Percentiles rank a stretch among this genome's conserved stretches.
phyloP scores from a whole-genome alignment of 257 asterid genomes.

The Buddleja alternifolia region DNA sequence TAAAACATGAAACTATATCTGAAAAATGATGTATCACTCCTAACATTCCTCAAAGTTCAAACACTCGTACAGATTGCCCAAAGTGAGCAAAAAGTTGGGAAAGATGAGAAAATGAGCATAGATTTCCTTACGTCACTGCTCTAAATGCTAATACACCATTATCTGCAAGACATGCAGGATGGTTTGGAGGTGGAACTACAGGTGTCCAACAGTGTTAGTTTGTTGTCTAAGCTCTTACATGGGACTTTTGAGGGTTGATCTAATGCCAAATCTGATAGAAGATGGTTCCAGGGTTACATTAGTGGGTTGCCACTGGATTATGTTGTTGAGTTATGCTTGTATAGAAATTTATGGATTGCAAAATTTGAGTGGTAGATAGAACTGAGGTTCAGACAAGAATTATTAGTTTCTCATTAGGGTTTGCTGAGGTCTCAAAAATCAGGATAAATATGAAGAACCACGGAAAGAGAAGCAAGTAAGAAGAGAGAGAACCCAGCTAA shows the following conservation, averaged over 20 bases:
- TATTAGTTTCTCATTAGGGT: neutral
- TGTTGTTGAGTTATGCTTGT: neutral
- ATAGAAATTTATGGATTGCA: neutral
- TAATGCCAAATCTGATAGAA: neutral
- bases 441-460: neutral
- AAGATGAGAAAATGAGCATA: too few relatives aligned
- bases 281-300: neutral
- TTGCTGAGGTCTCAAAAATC: neutral
- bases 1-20: too few relatives aligned
- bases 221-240: too few relatives aligned
- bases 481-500: neutral
- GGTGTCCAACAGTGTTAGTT: conserved; percentile 1
- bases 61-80: too few relatives aligned
- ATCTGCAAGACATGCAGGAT: too few relatives aligned
- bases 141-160: too few relatives aligned
- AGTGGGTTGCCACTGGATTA: neutral
- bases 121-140: too few relatives aligned
- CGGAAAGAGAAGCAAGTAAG: neutral
- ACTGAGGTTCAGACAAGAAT: neutral
- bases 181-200: neutral
- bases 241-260: neutral
- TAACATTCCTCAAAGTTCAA: too few relatives aligned
- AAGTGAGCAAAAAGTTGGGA: too few relatives aligned
- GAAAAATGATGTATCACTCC: too few relatives aligned
- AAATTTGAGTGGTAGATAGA: neutral